Evolutionary conservation across 1,139 yeast species (phyloP).

Genomic region (Taphrina sp.): DNA sequence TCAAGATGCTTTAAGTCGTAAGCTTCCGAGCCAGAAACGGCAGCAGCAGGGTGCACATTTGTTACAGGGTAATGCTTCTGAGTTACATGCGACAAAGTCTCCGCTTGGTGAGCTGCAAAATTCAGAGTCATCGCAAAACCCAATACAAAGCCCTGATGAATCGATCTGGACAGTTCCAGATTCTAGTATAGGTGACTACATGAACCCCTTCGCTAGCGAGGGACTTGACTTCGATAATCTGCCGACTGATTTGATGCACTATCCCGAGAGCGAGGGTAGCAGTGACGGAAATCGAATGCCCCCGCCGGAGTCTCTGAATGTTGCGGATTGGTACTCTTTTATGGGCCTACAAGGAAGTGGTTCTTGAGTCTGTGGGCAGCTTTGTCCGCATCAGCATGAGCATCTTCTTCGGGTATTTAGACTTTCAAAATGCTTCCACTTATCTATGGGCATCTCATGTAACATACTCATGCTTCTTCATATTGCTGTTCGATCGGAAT

Average conservation of each 20-base stretch:
- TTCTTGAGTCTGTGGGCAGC: too few relatives aligned
- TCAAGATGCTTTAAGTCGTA: constrained; percentile 39
- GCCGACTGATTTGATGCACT: constrained; percentile 18
- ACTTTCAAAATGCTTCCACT: too few relatives aligned
- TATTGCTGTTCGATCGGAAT: too few relatives aligned
- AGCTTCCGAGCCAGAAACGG: constrained; percentile 9
- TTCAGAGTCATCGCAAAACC: constrained; percentile 11
- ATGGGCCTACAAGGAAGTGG: constrained; percentile 22
- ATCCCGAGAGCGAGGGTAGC: constrained; percentile 16
- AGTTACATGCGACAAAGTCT: neutral
- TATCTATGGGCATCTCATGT: too few relatives aligned
- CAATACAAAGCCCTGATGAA: constrained; percentile 3
- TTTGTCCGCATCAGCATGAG: too few relatives aligned
- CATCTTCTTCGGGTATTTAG: too few relatives aligned
- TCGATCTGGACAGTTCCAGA: neutral
- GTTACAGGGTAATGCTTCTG: neutral
- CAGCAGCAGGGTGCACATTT: constrained; percentile 2
- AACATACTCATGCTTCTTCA: too few relatives aligned
- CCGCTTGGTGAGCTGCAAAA: constrained; percentile 9
- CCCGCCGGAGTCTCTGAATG: constrained; percentile 26
- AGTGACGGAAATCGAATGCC: constrained; percentile 20
- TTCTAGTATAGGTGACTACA: constrained; percentile 12
- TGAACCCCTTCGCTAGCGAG: constrained; percentile 20
- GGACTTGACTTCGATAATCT: constrained; percentile 23
- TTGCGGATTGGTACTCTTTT: constrained; percentile 30